Evolutionary conservation across 495 filamentous ascomycete genomes (phyloP).

Genomic region (Patellaria atrata): DNA sequence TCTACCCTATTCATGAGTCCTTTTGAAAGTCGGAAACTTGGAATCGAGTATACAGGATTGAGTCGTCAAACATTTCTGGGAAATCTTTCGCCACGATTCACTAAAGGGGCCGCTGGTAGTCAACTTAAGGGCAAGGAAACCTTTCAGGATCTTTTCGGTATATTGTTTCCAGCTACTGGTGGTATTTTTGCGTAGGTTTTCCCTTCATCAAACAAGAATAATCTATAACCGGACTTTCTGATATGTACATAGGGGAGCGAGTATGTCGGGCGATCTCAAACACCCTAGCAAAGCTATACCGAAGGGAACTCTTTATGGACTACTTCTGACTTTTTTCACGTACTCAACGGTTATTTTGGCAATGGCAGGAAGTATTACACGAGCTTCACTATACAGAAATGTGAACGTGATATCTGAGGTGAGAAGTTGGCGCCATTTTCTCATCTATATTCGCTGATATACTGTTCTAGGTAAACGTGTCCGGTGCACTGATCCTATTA

Average conservation of each 20-base stretch:
- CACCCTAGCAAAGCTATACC: slow-evolving; percentile 79
- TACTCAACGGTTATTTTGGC: slow-evolving; percentile 68
- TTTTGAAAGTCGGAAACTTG: slow-evolving; percentile 44
- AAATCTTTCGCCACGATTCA: slow-evolving; percentile 58
- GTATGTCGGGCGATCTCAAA: slow-evolving; percentile 77
- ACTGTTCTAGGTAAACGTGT: slow-evolving; percentile 45
- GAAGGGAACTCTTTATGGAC: slow-evolving; percentile 61
- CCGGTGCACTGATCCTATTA: slow-evolving; percentile 54
- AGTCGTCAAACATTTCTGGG: slow-evolving; percentile 50
- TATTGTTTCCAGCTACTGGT: slow-evolving; percentile 77
- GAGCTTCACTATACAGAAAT: slow-evolving; percentile 59
- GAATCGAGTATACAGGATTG: slow-evolving; percentile 64
- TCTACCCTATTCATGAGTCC: slow-evolving; percentile 53
- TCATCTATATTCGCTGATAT: not conserved
- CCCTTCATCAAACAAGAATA: slow-evolving; percentile 3
- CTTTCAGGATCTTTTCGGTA: slow-evolving; percentile 74
- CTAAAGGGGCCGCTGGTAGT: slow-evolving; percentile 52
- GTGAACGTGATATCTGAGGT: slow-evolving; percentile 68
- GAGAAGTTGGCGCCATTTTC: slow-evolving; percentile 27
- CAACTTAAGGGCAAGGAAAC: slow-evolving; percentile 51
- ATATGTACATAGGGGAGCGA: slow-evolving; percentile 45
- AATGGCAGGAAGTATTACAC: slow-evolving; percentile 63
- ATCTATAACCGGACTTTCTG: not conserved
- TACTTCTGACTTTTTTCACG: slow-evolving; percentile 58
- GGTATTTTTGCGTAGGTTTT: slow-evolving; percentile 47